phyloP scores from a whole-genome alignment of 2,329 filamentous ascomycete species.

The Paracoccidioides brasiliensis region DNA sequence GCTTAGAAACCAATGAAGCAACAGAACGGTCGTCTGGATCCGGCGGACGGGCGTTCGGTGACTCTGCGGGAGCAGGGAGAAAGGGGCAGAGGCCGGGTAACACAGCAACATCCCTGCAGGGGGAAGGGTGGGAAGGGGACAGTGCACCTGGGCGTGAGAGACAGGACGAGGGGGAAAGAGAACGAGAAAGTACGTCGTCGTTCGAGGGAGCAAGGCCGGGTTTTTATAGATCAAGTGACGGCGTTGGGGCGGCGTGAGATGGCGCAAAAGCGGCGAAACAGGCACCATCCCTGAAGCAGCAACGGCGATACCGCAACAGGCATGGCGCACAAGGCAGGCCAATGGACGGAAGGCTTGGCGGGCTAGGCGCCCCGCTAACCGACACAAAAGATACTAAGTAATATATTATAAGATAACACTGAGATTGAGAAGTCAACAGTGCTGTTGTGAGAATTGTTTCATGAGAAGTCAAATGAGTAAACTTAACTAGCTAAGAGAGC shows the following conservation, averaged over 20 bases:
- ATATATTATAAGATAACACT: no score
- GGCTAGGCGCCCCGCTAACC: conserved; percentile 3
- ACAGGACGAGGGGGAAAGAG: conserved; percentile 10
- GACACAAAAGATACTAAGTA: no score
- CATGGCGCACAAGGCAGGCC: conserved; percentile 5
- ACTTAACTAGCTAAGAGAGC: no score
- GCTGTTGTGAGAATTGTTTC: no score
- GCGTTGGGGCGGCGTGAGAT: conserved; percentile 8
- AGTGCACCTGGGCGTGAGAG: not conserved
- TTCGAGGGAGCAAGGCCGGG: conserved; percentile 12
- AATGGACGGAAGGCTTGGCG: no score
- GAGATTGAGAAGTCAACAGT: no score
- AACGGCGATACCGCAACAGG: conserved; percentile 11
- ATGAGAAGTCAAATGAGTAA: no score
- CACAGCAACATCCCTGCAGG: not conserved
- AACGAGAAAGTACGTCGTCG: conserved; percentile 16
- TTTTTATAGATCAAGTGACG: no score
- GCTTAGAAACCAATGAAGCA: not conserved
- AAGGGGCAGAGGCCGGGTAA: not conserved
- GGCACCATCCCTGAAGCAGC: conserved; percentile 13
- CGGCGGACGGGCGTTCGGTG: not conserved
- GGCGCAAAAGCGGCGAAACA: conserved; percentile 12
- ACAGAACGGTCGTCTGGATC: no score
- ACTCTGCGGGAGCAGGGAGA: not conserved
- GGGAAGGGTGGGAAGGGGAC: not conserved